phyloP scores from a whole-genome alignment of 495 filamentous ascomycete species.

The Talaromyces borbonicus region DNA sequence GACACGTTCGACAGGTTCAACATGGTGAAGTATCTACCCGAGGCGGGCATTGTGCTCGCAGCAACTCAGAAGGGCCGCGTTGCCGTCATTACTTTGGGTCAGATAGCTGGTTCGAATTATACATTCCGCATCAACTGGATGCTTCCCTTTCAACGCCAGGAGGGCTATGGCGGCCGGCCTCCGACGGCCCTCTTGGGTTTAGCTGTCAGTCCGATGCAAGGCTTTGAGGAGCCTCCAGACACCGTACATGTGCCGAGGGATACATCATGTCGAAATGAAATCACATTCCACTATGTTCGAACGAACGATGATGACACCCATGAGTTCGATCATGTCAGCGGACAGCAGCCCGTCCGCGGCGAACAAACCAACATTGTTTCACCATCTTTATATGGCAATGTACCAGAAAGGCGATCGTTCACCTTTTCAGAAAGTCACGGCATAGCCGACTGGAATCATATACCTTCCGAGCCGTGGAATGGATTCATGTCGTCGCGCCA shows the following conservation, averaged over 20 bases:
- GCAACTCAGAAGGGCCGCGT: constrained; percentile 67
- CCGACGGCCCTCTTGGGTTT: constrained; percentile 42
- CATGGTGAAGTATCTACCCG: constrained; percentile 66
- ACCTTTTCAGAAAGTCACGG: constrained; percentile 34
- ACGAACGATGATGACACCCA: constrained; percentile 13
- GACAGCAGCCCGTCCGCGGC: background rate
- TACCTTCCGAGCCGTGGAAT: constrained; percentile 31
- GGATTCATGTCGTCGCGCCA: constrained; percentile 31
- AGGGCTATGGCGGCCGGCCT: constrained; percentile 31
- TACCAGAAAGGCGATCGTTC: background rate
- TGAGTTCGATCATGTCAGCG: background rate
- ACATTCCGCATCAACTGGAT: constrained; percentile 48
- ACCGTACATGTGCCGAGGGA: constrained; percentile 26
- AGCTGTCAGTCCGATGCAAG: constrained; percentile 53
- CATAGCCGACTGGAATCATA: constrained; percentile 24
- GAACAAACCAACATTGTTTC: background rate
- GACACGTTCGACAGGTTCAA: constrained; percentile 56
- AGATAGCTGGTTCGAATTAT: constrained; percentile 23
- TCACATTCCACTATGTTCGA: constrained; percentile 29
- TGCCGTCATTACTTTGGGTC: constrained; percentile 61
- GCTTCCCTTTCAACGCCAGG: constrained; percentile 42
- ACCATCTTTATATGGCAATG: background rate
- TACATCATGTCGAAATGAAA: constrained; percentile 15
- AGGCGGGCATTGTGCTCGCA: constrained; percentile 64
- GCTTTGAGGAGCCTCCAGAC: constrained; percentile 35